Evolutionary conservation across 768 basidiomycete species (phyloP).

Genomic region (Pleurotus giganteus): DNA sequence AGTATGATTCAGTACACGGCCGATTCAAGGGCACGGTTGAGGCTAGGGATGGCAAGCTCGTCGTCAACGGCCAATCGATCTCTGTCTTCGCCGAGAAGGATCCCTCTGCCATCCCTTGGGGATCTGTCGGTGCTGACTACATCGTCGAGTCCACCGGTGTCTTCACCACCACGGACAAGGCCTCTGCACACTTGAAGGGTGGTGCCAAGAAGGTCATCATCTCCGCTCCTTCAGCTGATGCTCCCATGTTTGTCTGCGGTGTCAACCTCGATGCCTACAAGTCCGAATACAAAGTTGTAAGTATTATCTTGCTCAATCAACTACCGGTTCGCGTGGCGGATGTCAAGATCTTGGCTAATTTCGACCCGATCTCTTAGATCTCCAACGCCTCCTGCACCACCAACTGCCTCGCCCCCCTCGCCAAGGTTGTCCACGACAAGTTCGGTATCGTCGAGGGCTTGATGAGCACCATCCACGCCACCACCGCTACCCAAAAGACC

Average conservation of each 20-base stretch:
- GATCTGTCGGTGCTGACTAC: constrained; percentile 80
- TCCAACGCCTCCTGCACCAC: constrained; percentile 99
- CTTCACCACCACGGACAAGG: constrained; percentile 96
- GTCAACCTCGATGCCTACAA: constrained; percentile 96
- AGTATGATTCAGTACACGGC: constrained; percentile 92
- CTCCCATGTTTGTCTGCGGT: constrained; percentile 92
- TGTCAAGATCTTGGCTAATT: neutral
- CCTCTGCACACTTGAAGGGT: constrained; percentile 90
- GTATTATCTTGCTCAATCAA: constrained; percentile 30
- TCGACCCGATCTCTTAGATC: constrained; percentile 47
- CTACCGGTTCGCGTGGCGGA: neutral
- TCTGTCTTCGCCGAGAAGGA: constrained; percentile 83
- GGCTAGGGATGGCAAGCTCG: constrained; percentile 85
- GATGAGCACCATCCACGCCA: constrained; percentile 98
- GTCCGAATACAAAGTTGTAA: constrained; percentile 79
- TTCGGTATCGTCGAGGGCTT: constrained; percentile 95
- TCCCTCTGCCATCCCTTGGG: constrained; percentile 85
- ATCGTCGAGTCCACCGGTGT: constrained; percentile 98
- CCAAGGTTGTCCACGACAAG: constrained; percentile 97
- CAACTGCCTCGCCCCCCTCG: constrained; percentile 99
- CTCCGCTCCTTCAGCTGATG: constrained; percentile 97
- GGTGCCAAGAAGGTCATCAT: constrained; percentile 99
- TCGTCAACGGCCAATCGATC: constrained; percentile 78
- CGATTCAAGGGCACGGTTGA: constrained; percentile 86
- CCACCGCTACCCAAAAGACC: constrained; percentile 94